A percentile compares a stretch with the other conserved stretches of the same genome.
phyloP scores from a whole-genome alignment of 2,329 filamentous ascomycete genomes.

The Ophiosphaerella herpotricha region DNA sequence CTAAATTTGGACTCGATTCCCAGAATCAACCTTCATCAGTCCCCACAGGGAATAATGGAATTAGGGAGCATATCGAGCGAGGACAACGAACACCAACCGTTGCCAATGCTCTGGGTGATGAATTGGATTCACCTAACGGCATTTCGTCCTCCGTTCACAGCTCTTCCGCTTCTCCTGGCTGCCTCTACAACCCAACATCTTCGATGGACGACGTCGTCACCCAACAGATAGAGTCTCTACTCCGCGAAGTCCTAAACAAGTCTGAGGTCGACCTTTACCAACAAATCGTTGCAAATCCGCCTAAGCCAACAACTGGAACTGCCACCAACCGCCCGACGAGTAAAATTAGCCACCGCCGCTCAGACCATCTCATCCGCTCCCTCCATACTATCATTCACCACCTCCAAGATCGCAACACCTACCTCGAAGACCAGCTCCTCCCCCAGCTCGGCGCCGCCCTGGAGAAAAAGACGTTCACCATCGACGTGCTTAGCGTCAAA shows the following conservation, averaged over 20 bases:
- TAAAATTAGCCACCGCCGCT: background rate
- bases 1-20: background rate
- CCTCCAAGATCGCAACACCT: slow-evolving; percentile 12
- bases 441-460: slow-evolving; percentile 10
- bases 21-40: background rate
- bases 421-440: slow-evolving; percentile 21
- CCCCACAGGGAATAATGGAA: too few relatives aligned
- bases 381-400: slow-evolving; percentile 12
- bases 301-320: background rate
- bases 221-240: too few relatives aligned
- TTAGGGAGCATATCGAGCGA: too few relatives aligned
- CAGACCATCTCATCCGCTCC: slow-evolving; percentile 12
- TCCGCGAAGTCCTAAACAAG: too few relatives aligned
- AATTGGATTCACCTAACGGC: too few relatives aligned
- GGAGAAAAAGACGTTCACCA: slow-evolving; percentile 6
- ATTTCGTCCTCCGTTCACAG: too few relatives aligned
- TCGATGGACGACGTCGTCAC: too few relatives aligned
- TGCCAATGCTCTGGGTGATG: too few relatives aligned
- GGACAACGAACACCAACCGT: too few relatives aligned
- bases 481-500: slow-evolving; percentile 3
- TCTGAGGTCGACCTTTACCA: background rate
- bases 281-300: background rate
- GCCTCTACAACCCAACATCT: too few relatives aligned
- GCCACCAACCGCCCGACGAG: slow-evolving; percentile 2
- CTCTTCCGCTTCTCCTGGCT: too few relatives aligned